Conservation (phyloP, 2,329 filamentous ascomycete species). For the Ceratocystis variospora region DNA sequence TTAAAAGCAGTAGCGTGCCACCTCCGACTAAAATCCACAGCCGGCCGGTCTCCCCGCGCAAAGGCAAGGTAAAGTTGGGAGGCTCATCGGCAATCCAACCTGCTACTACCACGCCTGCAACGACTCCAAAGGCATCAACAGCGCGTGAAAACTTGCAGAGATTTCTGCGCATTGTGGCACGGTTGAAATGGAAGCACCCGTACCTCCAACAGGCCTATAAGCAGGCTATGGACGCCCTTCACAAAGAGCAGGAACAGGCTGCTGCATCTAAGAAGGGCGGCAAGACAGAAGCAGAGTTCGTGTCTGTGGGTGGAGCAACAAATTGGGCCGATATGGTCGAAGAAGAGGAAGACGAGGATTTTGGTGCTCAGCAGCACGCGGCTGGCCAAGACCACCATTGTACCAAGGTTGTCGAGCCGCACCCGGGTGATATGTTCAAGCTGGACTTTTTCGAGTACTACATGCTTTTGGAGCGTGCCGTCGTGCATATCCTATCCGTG, state of each 20-base stretch:
- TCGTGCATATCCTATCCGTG: constrained; percentile 52
- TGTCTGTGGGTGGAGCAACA: background rate
- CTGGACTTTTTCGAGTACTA: constrained; percentile 69
- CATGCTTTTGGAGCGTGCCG: constrained; percentile 54
- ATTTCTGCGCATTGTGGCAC: constrained; percentile 24
- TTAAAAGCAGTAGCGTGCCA: background rate
- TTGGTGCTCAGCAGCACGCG: constrained; percentile 1
- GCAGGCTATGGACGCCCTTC: constrained; percentile 30
- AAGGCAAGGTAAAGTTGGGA: background rate
- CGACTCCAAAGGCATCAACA: constrained; percentile 9
- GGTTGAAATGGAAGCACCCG: constrained; percentile 49
- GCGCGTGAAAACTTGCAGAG: constrained; percentile 16
- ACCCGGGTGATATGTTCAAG: constrained; percentile 52
- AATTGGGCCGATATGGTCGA: constrained; percentile 15
- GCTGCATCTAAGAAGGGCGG: background rate
- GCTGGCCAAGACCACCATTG: background rate
- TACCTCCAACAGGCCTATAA: constrained; percentile 44
- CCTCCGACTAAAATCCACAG: background rate
- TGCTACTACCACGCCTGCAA: constrained; percentile 2
- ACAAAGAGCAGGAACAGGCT: background rate
- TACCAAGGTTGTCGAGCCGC: constrained; percentile 31
- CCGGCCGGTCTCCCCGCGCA: background rate
- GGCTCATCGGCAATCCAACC: background rate
- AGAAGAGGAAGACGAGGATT: constrained; percentile 22
- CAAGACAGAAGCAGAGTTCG: background rate